phyloP scores from a whole-genome alignment of 1,284 basidiomycete species.

The Ceratobasidium sp. region DNA sequence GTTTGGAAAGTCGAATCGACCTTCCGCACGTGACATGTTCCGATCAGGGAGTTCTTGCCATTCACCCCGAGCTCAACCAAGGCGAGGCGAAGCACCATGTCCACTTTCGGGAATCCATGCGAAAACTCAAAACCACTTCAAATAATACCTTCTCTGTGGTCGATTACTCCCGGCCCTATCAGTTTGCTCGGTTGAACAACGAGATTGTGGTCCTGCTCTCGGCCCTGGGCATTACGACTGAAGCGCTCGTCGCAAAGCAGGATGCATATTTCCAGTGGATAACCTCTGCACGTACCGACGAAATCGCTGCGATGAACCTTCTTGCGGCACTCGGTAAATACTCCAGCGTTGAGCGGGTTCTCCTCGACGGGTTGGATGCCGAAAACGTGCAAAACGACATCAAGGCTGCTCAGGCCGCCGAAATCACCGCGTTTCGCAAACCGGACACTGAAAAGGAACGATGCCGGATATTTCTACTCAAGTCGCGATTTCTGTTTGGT shows the following conservation, averaged over 20 bases:
- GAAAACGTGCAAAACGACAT: conserved; percentile 60
- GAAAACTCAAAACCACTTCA: conserved; percentile 69
- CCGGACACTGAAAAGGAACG: conserved; percentile 64
- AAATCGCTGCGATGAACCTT: conserved; percentile 67
- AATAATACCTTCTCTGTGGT: conserved; percentile 75
- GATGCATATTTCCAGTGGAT: conserved; percentile 72
- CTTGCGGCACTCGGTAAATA: conserved; percentile 66
- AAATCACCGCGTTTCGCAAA: conserved; percentile 67
- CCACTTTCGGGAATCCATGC: conserved; percentile 75
- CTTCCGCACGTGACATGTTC: neutral
- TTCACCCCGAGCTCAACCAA: conserved; percentile 67
- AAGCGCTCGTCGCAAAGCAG: conserved; percentile 68
- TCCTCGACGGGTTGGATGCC: conserved; percentile 69
- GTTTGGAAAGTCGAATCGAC: neutral
- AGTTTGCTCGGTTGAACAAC: conserved; percentile 74
- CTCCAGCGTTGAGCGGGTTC: conserved; percentile 64
- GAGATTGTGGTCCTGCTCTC: conserved; percentile 74
- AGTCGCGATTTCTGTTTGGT: conserved; percentile 72
- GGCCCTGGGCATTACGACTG: conserved; percentile 70
- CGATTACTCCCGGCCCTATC: conserved; percentile 70
- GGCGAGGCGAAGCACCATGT: conserved; percentile 62
- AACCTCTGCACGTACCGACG: conserved; percentile 62
- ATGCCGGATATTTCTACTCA: conserved; percentile 69
- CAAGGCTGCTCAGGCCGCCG: conserved; percentile 62
- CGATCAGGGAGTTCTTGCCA: conserved; percentile 70